Percentiles rank a stretch among this genome's conserved stretches.
Evolutionary conservation across 768 basidiomycete genomes (phyloP).

Genomic region (Boletus subparvulus): DNA sequence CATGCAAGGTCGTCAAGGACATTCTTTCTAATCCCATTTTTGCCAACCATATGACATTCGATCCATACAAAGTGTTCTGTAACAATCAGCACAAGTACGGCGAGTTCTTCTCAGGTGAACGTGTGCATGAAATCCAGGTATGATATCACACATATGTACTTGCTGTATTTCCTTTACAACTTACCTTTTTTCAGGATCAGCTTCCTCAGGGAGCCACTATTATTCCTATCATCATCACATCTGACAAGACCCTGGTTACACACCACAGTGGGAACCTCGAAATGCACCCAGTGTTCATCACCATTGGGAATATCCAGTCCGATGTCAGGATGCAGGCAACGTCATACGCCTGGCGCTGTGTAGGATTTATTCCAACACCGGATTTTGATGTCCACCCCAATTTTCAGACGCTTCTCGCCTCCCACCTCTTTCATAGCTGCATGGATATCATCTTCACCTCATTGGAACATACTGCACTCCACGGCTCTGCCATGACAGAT

Average conservation of each 20-base stretch:
- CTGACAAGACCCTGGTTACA: slow-evolving; percentile 9
- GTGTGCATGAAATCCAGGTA: too few relatives aligned
- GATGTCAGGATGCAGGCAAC: background rate
- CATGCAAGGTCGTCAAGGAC: too few relatives aligned
- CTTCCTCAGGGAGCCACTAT: background rate
- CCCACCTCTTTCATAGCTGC: background rate
- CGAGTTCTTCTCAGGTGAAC: too few relatives aligned
- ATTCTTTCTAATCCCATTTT: too few relatives aligned
- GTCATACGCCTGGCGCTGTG: background rate
- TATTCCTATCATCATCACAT: background rate
- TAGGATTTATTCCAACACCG: background rate
- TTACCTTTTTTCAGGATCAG: background rate
- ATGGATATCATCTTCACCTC: too few relatives aligned
- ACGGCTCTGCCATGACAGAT: too few relatives aligned
- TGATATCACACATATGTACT: too few relatives aligned
- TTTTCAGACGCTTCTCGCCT: background rate
- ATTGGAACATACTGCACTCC: too few relatives aligned
- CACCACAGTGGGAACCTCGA: slow-evolving; percentile 1
- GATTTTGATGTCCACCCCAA: background rate
- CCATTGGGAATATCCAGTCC: background rate
- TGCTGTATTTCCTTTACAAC: too few relatives aligned
- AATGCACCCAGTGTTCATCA: background rate
- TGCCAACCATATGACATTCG: too few relatives aligned
- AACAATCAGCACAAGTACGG: too few relatives aligned
- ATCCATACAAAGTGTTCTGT: too few relatives aligned